phyloP scores from a whole-genome alignment of 2,329 filamentous ascomycete species.

The Fusarium nisikadoi region DNA sequence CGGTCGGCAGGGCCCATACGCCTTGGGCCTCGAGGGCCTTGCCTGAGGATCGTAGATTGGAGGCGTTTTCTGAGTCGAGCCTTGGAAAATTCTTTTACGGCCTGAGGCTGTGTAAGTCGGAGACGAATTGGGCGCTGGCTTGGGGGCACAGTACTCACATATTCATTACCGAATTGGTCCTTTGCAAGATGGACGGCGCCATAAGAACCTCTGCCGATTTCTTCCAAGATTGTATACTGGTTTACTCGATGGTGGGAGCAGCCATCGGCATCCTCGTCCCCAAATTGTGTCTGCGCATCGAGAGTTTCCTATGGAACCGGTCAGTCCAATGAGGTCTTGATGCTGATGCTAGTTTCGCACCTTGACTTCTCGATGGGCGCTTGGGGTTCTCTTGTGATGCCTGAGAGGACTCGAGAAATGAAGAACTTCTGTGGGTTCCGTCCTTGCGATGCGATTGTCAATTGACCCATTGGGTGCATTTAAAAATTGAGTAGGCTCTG shows the following conservation, averaged over 20 bases:
- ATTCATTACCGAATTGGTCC: slow-evolving; percentile 93
- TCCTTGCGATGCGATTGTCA: slow-evolving; percentile 48
- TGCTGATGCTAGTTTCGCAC: slow-evolving; percentile 46
- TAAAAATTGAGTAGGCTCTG: slow-evolving; percentile 34
- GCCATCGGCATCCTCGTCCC: slow-evolving; percentile 85
- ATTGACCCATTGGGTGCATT: slow-evolving; percentile 2
- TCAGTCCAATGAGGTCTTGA: slow-evolving; percentile 15
- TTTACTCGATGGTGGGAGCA: slow-evolving; percentile 87
- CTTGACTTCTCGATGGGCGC: slow-evolving; percentile 68
- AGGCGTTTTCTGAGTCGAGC: slow-evolving; percentile 87
- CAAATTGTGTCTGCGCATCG: slow-evolving; percentile 88
- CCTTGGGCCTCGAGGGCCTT: slow-evolving; percentile 53
- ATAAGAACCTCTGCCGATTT: slow-evolving; percentile 97
- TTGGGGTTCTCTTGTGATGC: slow-evolving; percentile 68
- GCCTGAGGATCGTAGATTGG: slow-evolving; percentile 84
- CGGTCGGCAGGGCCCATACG: slow-evolving; percentile 44
- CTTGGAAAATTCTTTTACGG: slow-evolving; percentile 98
- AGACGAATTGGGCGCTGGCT: slow-evolving; percentile 2
- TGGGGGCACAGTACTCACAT: slow-evolving; percentile 67
- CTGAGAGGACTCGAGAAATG: slow-evolving; percentile 65
- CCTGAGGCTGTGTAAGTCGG: slow-evolving; percentile 62
- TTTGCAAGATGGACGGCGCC: slow-evolving; percentile 90
- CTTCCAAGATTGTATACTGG: slow-evolving; percentile 92
- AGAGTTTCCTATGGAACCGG: slow-evolving; percentile 77
- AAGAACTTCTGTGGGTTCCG: slow-evolving; percentile 53